These are phyloP conservation scores for Oryza meyeriana DNA, from an alignment of 176 grass and related monocot genomes.

Conservation along the genomic window DNA sequence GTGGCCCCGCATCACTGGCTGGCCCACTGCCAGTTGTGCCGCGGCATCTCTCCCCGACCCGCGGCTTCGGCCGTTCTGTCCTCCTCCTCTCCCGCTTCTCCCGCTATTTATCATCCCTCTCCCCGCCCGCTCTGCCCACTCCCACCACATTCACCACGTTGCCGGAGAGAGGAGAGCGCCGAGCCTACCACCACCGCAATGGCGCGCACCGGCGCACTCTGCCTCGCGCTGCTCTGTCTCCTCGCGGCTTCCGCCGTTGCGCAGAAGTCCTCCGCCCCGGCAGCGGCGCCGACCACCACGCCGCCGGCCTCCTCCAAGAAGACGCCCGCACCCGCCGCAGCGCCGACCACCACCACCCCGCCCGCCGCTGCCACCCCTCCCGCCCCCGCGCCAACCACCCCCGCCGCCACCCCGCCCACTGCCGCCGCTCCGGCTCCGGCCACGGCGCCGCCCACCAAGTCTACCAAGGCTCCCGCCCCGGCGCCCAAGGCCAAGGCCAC, in stretches of 20 bases:
- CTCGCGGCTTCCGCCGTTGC: conserved; percentile 34
- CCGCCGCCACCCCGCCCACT: not conserved
- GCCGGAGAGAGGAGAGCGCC: not conserved
- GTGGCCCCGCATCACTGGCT: not conserved
- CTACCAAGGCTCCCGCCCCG: conserved; percentile 38
- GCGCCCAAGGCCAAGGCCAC: conserved; percentile 32
- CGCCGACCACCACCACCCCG: conserved; percentile 10
- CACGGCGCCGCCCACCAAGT: conserved; percentile 11
- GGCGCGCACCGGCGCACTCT: conserved; percentile 45
- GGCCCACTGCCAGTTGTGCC: conserved; percentile 53
- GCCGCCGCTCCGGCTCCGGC: conserved; percentile 26
- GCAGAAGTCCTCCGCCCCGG: conserved; percentile 29
- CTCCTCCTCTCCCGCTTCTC: not conserved
- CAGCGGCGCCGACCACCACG: conserved; percentile 23
- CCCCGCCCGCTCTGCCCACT: not conserved
- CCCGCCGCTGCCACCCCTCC: conserved; percentile 17
- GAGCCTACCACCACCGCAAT: not conserved
- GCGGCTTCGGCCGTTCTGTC: not conserved
- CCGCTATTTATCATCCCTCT: conserved; percentile 47
- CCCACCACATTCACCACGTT: not conserved
- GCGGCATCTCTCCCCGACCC: not conserved
- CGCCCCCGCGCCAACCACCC: conserved; percentile 28
- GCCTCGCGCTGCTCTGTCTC: conserved; percentile 53
- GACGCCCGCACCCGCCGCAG: conserved; percentile 18
- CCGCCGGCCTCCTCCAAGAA: conserved; percentile 36